Evolutionary conservation across 176 grass and related monocot genomes (phyloP).

Genomic region (barley (Hordeum vulgare)): DNA sequence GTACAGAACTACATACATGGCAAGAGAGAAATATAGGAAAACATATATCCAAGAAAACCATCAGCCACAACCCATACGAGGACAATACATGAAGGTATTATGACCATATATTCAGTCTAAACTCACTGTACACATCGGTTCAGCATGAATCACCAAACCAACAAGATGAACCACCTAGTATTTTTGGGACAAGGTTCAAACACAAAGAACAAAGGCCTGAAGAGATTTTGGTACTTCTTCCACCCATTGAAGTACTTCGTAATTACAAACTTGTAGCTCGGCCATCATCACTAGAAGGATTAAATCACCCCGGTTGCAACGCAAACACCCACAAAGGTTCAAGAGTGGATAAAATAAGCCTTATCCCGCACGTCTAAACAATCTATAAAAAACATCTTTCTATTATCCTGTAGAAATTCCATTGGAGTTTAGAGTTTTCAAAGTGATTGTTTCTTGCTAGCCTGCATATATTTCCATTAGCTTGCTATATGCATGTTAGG

Average conservation of each 20-base stretch:
- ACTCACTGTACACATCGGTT: constrained; percentile 13
- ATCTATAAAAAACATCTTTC: too few species aligned
- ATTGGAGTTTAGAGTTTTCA: not conserved
- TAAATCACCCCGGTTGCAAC: not conserved
- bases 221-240: constrained; percentile 68
- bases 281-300: not conserved
- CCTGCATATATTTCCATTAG: not conserved
- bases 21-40: constrained; percentile 6
- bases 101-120: constrained; percentile 5
- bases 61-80: too few species aligned
- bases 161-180: constrained; percentile 31
- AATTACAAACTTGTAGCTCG: constrained; percentile 20
- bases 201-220: constrained; percentile 53
- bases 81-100: not conserved
- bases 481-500: not conserved
- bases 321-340: not conserved
- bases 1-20: not conserved
- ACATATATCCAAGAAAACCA: not conserved
- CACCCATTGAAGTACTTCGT: constrained; percentile 66
- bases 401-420: not conserved
- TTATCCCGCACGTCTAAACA: not conserved
- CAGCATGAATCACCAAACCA: not conserved
- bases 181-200: constrained; percentile 52
- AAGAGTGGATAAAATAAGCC: not conserved
- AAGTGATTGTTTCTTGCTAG: not conserved